Percentiles rank a stretch among this genome's conserved stretches.
Conservation (phyloP, 768 basidiomycete genomes). For the Suillus tomentosus region DNA sequence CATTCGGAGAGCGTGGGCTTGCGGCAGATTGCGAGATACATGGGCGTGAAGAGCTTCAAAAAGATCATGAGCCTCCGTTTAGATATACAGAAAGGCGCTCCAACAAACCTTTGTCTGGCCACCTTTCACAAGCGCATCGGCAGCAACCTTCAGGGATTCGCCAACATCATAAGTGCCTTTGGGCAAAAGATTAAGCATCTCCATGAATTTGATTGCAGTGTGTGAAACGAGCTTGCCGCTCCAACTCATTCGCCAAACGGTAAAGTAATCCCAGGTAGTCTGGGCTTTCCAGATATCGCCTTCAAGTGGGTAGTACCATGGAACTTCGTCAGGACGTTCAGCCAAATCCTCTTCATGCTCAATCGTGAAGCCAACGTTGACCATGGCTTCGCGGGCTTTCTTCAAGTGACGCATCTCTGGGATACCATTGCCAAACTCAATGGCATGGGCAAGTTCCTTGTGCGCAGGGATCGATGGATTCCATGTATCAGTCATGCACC, state of each 20-base stretch:
- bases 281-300: slow-evolving; percentile 88
- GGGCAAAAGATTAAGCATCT: slow-evolving; percentile 73
- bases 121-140: slow-evolving; percentile 69
- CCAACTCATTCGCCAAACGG: slow-evolving; percentile 83
- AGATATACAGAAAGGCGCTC: not conserved
- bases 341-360: slow-evolving; percentile 90
- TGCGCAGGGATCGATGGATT: slow-evolving; percentile 80
- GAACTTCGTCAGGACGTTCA: slow-evolving; percentile 65
- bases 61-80: slow-evolving; percentile 18
- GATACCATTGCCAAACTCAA: slow-evolving; percentile 92
- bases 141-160: slow-evolving; percentile 78
- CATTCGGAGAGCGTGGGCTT: slow-evolving; percentile 42
- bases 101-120: slow-evolving; percentile 72
- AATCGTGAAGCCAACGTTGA: slow-evolving; percentile 80
- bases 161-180: slow-evolving; percentile 87
- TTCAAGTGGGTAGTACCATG: slow-evolving; percentile 94
- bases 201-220: slow-evolving; percentile 69
- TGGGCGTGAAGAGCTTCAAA: slow-evolving; percentile 80
- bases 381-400: slow-evolving; percentile 69
- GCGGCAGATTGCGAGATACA: slow-evolving; percentile 71
- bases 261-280: slow-evolving; percentile 83
- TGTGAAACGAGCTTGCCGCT: slow-evolving; percentile 80
- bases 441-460: slow-evolving; percentile 83
- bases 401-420: slow-evolving; percentile 86
- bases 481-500: slow-evolving; percentile 94